phyloP scores from a whole-genome alignment of 2,329 filamentous ascomycete species.

The Calycina herbarum region DNA sequence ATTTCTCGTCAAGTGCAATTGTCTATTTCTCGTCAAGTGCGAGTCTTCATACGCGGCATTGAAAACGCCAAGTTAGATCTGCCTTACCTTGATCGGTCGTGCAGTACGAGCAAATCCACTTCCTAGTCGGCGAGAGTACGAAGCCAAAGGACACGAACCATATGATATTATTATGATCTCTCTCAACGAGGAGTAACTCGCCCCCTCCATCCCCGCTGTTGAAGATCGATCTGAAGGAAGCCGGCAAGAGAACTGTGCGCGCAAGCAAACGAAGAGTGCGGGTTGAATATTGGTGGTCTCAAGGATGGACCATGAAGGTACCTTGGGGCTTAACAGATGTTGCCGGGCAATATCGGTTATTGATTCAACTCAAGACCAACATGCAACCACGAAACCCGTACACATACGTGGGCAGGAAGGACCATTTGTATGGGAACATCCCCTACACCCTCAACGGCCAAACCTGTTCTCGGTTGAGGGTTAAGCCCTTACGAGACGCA shows the following conservation, averaged over 20 bases:
- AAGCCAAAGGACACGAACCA: not conserved
- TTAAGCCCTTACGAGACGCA: not conserved
- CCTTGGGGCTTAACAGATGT: not conserved
- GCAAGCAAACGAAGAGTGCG: slow-evolving; percentile 1
- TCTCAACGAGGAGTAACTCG: not conserved
- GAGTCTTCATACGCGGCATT: not conserved
- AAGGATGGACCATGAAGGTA: not conserved
- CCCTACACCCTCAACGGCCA: not conserved
- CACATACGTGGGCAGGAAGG: slow-evolving; percentile 4
- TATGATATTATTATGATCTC: not conserved
- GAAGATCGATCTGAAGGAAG: not conserved
- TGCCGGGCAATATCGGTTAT: not conserved
- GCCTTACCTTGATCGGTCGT: slow-evolving; percentile 2
- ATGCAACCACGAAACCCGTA: not conserved
- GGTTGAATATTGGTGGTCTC: not conserved
- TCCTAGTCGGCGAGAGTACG: not conserved
- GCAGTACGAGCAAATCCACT: not conserved
- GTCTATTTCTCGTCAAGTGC: slow-evolving; percentile 3
- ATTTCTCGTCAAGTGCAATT: not conserved
- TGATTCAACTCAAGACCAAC: not conserved
- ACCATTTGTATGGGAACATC: not conserved
- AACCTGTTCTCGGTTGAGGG: not conserved
- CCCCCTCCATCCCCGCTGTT: slow-evolving; percentile 1
- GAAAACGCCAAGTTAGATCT: not conserved
- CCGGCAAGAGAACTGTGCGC: slow-evolving; percentile 1